Conservation (phyloP, 441 rosid species). For the Gossypium davidsonii region DNA sequence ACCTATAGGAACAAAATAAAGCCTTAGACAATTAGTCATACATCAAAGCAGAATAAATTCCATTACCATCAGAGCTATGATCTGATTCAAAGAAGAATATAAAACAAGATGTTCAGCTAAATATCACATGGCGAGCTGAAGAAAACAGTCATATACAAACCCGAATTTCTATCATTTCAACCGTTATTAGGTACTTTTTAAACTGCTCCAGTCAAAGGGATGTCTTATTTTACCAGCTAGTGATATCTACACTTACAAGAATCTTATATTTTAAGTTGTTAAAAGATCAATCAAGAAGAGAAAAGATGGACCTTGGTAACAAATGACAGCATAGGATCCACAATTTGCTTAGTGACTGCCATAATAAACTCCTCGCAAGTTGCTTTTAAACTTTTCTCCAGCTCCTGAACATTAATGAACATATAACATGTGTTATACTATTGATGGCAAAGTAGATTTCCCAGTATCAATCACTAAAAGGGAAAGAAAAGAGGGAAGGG, state of each 20-base stretch:
- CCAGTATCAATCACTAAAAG: background rate
- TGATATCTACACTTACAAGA: background rate
- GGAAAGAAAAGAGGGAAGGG: background rate
- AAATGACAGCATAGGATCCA: conserved; percentile 97
- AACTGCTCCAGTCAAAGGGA: background rate
- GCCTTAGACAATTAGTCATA: background rate
- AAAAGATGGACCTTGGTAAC: conserved; percentile 66
- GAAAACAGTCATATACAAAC: background rate
- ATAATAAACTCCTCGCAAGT: conserved; percentile 98
- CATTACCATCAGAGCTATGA: background rate
- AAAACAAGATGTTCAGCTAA: background rate
- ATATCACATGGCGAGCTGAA: background rate
- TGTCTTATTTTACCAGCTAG: background rate
- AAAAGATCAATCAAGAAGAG: background rate
- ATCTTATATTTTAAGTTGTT: background rate
- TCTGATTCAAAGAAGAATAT: background rate
- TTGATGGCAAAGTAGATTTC: background rate
- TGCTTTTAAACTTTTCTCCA: conserved; percentile 86
- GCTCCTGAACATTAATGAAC: conserved; percentile 50
- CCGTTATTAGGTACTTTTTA: background rate
- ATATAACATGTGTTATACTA: background rate
- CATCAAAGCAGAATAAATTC: background rate
- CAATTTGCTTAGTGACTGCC: conserved; percentile 87
- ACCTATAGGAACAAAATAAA: conserved; percentile 42
- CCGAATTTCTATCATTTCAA: background rate